Conservation (phyloP, 2,329 filamentous ascomycete species). For the Xylariaceae sp. region DNA sequence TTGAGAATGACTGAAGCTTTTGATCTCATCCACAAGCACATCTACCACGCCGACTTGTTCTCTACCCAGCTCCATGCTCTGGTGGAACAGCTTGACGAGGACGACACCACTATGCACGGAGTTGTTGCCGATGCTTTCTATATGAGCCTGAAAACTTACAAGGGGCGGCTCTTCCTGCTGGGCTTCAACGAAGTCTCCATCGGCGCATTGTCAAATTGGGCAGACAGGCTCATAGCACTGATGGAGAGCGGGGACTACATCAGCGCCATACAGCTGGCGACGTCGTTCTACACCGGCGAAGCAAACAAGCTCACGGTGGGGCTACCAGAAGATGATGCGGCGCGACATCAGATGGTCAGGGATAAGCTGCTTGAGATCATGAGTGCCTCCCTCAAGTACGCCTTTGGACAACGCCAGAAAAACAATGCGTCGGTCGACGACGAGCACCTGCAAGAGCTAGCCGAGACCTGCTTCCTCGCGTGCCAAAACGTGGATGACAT, state of each 20-base stretch:
- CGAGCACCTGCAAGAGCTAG: conserved; percentile 68
- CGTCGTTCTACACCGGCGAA: conserved; percentile 85
- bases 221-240: conserved; percentile 83
- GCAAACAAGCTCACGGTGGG: conserved; percentile 94
- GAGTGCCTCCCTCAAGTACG: conserved; percentile 83
- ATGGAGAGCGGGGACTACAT: conserved; percentile 98
- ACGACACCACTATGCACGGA: conserved; percentile 85
- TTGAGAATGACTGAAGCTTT: conserved; percentile 94
- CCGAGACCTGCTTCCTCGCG: conserved; percentile 77
- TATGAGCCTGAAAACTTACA: conserved; percentile 96
- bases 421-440: conserved; percentile 43
- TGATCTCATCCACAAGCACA: conserved; percentile 85
- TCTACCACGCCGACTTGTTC: conserved; percentile 88
- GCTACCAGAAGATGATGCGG: conserved; percentile 73
- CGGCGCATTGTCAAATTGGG: conserved; percentile 93
- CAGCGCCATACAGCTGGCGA: conserved; percentile 82
- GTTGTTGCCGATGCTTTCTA: conserved; percentile 96
- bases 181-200: conserved; percentile 93
- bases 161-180: conserved; percentile 84
- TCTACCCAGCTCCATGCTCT: conserved; percentile 79
- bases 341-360: conserved; percentile 76
- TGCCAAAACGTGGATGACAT: conserved; percentile 73
- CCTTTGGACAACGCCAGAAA: conserved; percentile 64
- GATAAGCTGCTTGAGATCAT: conserved; percentile 94
- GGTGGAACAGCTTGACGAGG: conserved; percentile 84